Base-by-base conservation (phyloP, 2,329 filamentous ascomycete genomes). In the Didymosphaeria variabile region DNA sequence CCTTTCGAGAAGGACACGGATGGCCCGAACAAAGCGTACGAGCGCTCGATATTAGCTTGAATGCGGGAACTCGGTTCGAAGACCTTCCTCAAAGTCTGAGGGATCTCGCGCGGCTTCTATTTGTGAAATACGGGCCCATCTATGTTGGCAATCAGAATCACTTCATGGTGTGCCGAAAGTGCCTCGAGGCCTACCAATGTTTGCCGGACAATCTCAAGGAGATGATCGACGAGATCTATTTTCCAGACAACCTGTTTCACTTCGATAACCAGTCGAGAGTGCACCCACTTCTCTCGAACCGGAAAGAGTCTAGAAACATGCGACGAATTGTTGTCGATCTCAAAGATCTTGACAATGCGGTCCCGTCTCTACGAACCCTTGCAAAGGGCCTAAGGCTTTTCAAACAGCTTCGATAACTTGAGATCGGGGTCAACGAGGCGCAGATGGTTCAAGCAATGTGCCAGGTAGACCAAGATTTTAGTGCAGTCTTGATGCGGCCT, bases 381-480 rank as follows among this genome's bases (percentile, higher is more conserved):
- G 26, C n/a, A 2, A 21, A n/a, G 42, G 12, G n/a, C 10, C 54
- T 49, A 13, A 17, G 10, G 4, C 29, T 26, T 3, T 57, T 31
- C 21, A 49, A 36, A 9, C 10, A 49, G 4, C 63, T 75, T 4
- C 21, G 68, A 45, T 60, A 70, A 57, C 56, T 75, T 5, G 58
- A 49, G n/a, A 70, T 76, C 19, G 58, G 66, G 9, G 61, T 73
- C 8, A 59, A 73, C 45, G 72, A 75, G 53, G 21, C 21, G 2
- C 5, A 38, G 2, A n/a, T 67, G 34, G 58, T 65, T 6, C 19
- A 55, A 31, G 19, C 38, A 5, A 38, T 38, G 32, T 34, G 15
- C 1, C 19, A 38, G 2, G n/a, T 31, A 2, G 21, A 40, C 12
- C 17, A 56, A 1, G 60, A 60, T 5, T 62, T 51, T 36, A 58